Conservation (phyloP, 2,329 filamentous ascomycete species). For the Hirsutella thompsonii region DNA sequence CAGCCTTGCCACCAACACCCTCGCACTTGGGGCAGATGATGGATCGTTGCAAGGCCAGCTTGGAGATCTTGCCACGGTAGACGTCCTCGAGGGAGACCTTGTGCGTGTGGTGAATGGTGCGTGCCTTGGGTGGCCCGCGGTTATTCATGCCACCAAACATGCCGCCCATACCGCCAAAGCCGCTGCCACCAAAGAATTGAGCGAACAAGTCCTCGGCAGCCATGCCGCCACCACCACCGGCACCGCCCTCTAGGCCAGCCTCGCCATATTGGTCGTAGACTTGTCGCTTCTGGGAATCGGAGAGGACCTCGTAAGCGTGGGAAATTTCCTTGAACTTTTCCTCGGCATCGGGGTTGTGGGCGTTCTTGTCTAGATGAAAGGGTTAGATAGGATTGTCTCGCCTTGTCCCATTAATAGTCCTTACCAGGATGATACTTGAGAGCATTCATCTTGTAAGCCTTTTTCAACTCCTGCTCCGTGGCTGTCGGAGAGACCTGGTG, state of each 20-base stretch:
- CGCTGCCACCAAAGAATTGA: slow-evolving; percentile 85
- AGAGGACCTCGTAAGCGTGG: slow-evolving; percentile 89
- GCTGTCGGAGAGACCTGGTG: slow-evolving; percentile 62
- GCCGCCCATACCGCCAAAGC: slow-evolving; percentile 48
- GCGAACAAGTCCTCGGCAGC: slow-evolving; percentile 92
- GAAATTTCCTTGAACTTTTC: slow-evolving; percentile 99
- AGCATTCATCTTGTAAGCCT: slow-evolving; percentile 74
- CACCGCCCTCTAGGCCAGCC: slow-evolving; percentile 85
- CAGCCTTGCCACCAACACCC: slow-evolving; percentile 90
- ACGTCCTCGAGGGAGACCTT: slow-evolving; percentile 97
- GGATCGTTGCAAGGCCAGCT: slow-evolving; percentile 92
- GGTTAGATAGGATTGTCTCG: slow-evolving; percentile 4
- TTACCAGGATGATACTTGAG: slow-evolving; percentile 75
- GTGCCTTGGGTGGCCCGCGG: slow-evolving; percentile 72
- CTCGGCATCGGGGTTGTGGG: slow-evolving; percentile 80
- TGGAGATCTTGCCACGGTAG: slow-evolving; percentile 95
- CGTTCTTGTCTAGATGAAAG: slow-evolving; percentile 72
- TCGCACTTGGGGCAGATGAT: slow-evolving; percentile 94
- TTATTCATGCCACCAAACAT: slow-evolving; percentile 73
- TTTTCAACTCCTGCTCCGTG: slow-evolving; percentile 79
- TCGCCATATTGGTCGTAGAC: slow-evolving; percentile 97
- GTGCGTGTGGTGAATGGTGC: slow-evolving; percentile 96
- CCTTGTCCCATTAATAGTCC: slow-evolving; percentile 11
- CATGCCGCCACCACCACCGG: slow-evolving; percentile 71
- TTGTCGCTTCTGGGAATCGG: slow-evolving; percentile 79